A percentile compares a stretch with the other conserved stretches of the same genome.
phyloP scores from a whole-genome alignment of 495 filamentous ascomycete genomes.

The Xylaria grammica region DNA sequence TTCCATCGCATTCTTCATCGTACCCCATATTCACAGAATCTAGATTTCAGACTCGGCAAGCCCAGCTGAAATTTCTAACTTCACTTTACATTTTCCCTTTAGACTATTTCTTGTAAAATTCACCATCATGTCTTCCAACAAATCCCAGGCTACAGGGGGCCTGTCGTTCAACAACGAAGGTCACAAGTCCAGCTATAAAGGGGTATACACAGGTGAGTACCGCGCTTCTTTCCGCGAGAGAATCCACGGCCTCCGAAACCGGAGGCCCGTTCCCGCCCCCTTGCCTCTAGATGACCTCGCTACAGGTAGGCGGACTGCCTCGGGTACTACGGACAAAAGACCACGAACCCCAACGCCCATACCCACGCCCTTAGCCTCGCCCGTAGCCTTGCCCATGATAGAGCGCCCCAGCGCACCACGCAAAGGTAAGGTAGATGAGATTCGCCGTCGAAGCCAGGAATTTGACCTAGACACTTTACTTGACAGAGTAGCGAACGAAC shows the following conservation, averaged over 20 bases:
- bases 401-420: slow-evolving; percentile 14
- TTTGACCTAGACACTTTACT: slow-evolving; percentile 2
- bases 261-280: background rate
- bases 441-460: background rate
- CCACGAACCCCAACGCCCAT: background rate
- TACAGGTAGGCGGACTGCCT: background rate
- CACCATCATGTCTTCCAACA: background rate
- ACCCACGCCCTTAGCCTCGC: background rate
- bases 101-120: background rate
- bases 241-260: background rate
- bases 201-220: slow-evolving; percentile 20
- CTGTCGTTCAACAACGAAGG: background rate
- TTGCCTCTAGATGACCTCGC: slow-evolving; percentile 2
- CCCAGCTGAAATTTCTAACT: slow-evolving; percentile 10
- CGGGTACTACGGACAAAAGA: background rate
- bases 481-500: background rate
- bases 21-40: background rate
- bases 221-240: background rate
- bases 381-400: too few species aligned
- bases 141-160: background rate
- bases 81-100: background rate
- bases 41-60: slow-evolving; percentile 12
- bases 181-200: background rate
- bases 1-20: too few species aligned
- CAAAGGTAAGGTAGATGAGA: background rate